Evolutionary conservation across 2,329 filamentous ascomycete genomes (phyloP), one percentile per base, ranked within the genome.

Genomic region (Ophiosphaerella korrae): DNA sequence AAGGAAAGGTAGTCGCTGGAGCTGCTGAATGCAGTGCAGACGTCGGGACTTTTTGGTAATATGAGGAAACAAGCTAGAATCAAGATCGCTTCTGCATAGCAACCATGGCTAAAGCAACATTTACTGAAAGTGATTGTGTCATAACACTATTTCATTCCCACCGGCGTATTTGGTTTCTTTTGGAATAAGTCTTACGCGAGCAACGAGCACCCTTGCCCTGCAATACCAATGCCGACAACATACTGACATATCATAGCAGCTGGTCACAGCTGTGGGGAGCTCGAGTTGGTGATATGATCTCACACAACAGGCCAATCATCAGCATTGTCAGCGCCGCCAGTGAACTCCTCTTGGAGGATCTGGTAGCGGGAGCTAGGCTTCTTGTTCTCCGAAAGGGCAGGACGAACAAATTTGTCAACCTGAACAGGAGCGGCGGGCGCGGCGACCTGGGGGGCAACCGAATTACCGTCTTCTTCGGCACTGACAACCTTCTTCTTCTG

Each of bases 401-500:
- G 45, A 14, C 45, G 45, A 16, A 48, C 45, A 18, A 48, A 36
- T 21, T 48, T 48, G 45, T 48, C 45, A 24, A 48, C 37, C 7
- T 48, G 66, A 48, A 64, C 59, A 26, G 66, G 54, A 42, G 67
- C 64, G 23, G 56, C 57, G 5, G 62, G 47, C 39, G 57, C 55
- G 8, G 55, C 39, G 24, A 58, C 48, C 43, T 60, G 56, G 9
- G 57, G 43, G 29, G 42, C 48, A 9, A 55, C 60, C 24, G 64
- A 49, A 9, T 63, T 60, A 42, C 55, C 62, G 38, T 60, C 61
- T 51, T 81, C 80, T 42, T 77, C 79, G 42, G 78, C 76, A 16
- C 75, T 74, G 14, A 68, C 65, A 58, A 72, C 75, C 71, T 79
- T 80, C 68, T 79, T 79, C 69, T 82, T 79, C 56, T 77, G 75